Evolutionary conservation across 495 filamentous ascomycete species (phyloP).

Genomic region (Acidiella bohemica): DNA sequence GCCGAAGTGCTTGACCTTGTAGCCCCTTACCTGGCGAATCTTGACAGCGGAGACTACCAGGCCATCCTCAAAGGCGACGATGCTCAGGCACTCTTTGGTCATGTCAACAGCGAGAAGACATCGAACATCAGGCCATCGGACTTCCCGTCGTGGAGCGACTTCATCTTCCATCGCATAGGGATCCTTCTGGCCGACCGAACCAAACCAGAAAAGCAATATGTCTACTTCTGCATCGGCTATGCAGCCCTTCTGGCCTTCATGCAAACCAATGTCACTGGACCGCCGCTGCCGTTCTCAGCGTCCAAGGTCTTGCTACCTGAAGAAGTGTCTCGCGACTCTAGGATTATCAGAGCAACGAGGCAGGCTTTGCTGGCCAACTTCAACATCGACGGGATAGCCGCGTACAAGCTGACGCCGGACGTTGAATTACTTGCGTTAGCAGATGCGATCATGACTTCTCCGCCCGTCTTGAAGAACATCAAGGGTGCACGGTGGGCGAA

Average conservation of each 20-base stretch:
- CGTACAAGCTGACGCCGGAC: conserved; percentile 70
- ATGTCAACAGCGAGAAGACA: conserved; percentile 14
- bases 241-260: conserved; percentile 72
- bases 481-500: conserved; percentile 31
- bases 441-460: conserved; percentile 48
- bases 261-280: conserved; percentile 85
- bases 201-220: conserved; percentile 19
- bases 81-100: conserved; percentile 24
- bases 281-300: conserved; percentile 47
- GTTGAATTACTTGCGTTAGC: conserved; percentile 72
- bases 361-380: conserved; percentile 47
- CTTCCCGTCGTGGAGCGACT: conserved; percentile 28
- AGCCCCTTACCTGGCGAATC: conserved; percentile 18
- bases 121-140: conserved; percentile 14
- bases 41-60: conserved; percentile 19
- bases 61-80: conserved; percentile 20
- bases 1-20: conserved; percentile 21
- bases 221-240: conserved; percentile 46
- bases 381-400: conserved; percentile 69
- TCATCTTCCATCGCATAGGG: conserved; percentile 27
- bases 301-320: conserved; percentile 43
- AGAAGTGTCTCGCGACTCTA: conserved; percentile 12
- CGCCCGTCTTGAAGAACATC: conserved; percentile 32
- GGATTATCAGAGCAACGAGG: conserved; percentile 28
- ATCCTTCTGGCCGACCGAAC: conserved; percentile 23